Conservation (phyloP, 2,329 filamentous ascomycete genomes). For the Ophiostoma quercus region DNA sequence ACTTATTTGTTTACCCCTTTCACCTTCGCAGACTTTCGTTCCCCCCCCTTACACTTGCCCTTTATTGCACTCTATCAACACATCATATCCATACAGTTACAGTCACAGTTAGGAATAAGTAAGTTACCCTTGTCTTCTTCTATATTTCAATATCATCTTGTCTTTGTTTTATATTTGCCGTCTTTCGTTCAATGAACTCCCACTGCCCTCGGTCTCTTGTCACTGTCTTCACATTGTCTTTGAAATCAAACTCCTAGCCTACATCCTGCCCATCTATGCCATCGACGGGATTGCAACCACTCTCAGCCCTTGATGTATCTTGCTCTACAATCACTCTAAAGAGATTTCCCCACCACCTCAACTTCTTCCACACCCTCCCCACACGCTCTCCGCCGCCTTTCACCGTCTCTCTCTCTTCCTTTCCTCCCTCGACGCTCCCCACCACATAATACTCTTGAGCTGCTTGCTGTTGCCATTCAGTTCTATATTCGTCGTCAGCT, state of each 20-base stretch:
- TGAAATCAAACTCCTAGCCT: not conserved
- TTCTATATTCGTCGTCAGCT: not conserved
- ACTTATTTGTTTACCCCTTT: not conserved
- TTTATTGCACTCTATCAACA: not conserved
- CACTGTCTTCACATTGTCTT: not conserved
- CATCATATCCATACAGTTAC: not conserved
- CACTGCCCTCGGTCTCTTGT: not conserved
- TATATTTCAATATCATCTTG: not conserved
- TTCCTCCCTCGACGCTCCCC: not conserved
- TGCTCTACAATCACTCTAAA: not conserved
- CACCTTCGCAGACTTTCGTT: not conserved
- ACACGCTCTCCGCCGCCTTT: constrained; percentile 12
- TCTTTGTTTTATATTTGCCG: not conserved
- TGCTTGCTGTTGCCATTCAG: not conserved
- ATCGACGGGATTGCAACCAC: not conserved
- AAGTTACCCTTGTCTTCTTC: not conserved
- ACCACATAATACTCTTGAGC: not conserved
- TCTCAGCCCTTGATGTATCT: not conserved
- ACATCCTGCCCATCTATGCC: not conserved
- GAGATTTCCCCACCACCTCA: not conserved
- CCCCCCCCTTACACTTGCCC: not conserved
- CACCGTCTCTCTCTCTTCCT: constrained; percentile 2
- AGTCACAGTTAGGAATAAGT: not conserved
- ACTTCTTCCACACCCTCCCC: constrained; percentile 6
- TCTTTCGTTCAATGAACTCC: not conserved